Evolutionary conservation across 345 rosid genomes (phyloP), one percentile per base, ranked within the genome.

Genomic region (Ceriops zippeliana): DNA sequence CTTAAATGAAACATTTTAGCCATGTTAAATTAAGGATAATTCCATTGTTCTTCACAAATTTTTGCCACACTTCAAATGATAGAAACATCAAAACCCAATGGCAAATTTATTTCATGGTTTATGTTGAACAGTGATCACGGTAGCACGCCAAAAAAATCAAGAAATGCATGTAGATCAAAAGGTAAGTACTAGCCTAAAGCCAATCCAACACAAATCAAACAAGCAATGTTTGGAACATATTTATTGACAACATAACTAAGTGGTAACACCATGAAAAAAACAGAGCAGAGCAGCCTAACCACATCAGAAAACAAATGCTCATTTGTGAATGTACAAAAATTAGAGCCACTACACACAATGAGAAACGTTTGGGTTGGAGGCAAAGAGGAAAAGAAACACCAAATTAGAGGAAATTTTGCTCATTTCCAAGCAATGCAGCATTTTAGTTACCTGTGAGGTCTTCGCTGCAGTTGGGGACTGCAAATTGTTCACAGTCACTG

Each of bases 361-460:
- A 34, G 37, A 34, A 34, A 7, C 7, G 37, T 1, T 34, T 34
- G 9, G 10, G 2, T 34, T 34, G 37, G 10, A 34, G 37, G 37
- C 37, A 34, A 9, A 34, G 37, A 34, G 37, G 37, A 34, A 34
- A 7, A 34, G 7, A 34, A 34, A 34, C 37, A 34, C 10, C 37
- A 34, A 34, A 34, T 7, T 7, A 34, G 37, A 6, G 22, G 46
- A 6, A 54, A 56, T 16, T 24, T 51, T 21, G 49, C 58, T 68
- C 3, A 46, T 58, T 46, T 58, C 56, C 8, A 16, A 60, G 52
- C 21, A 57, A 17, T 69, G 30, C 22, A 57, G 30, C 52, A 24
- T 57, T 72, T 58, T n/a, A n/a, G 21, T 73, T 79, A 89, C 96
- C 96, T 89, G 91, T 34, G 79, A 83, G 73, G 73, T 77, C 80